Conservation (phyloP, 2,329 filamentous ascomycete genomes). For the Alternaria conjuncta region DNA sequence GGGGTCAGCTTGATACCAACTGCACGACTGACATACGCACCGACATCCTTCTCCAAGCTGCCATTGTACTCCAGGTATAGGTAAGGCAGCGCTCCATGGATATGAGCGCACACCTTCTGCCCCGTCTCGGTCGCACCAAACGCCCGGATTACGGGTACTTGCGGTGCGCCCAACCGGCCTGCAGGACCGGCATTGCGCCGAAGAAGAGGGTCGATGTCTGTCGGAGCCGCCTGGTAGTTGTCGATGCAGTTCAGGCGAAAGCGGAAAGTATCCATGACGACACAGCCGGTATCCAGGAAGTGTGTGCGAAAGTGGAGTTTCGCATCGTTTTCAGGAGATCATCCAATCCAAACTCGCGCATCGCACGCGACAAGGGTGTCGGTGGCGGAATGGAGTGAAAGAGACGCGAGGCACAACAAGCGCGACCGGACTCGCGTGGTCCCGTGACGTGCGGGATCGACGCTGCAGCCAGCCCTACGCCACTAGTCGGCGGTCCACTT, state of each 20-base stretch:
- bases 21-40: conserved; percentile 55
- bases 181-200: conserved; percentile 65
- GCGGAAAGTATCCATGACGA: conserved; percentile 76
- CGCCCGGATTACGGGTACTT: conserved; percentile 83
- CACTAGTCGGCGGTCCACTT: conserved; percentile 29
- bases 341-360: conserved; percentile 5
- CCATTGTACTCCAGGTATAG: conserved; percentile 88
- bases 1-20: conserved; percentile 15
- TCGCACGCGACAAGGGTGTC: not conserved
- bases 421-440: conserved; percentile 25
- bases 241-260: conserved; percentile 96
- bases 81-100: conserved; percentile 95
- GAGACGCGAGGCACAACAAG: conserved; percentile 10
- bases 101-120: conserved; percentile 93
- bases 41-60: conserved; percentile 68
- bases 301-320: not conserved
- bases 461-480: conserved; percentile 44
- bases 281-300: conserved; percentile 6
- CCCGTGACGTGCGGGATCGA: conserved; percentile 26
- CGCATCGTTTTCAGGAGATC: conserved; percentile 21
- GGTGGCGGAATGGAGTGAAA: not conserved
- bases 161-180: conserved; percentile 68
- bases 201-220: conserved; percentile 80
- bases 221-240: conserved; percentile 83
- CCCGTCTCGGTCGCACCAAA: conserved; percentile 95